phyloP scores from a whole-genome alignment of 495 filamentous ascomycete genomes.

The Stereocaulon alpinum region DNA sequence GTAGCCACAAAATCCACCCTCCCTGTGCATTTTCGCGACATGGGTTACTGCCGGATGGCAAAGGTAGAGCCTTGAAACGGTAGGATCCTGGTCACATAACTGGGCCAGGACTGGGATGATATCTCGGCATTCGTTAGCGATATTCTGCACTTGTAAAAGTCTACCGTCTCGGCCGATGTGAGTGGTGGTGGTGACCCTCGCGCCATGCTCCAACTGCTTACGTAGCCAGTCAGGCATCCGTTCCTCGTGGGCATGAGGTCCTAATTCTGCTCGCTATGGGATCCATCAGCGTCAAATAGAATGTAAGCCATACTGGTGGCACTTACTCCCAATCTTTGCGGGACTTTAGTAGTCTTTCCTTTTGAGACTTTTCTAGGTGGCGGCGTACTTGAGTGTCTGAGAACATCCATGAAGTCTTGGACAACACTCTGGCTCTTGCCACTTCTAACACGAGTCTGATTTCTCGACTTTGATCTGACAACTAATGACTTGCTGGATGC shows the following conservation, averaged over 20 bases:
- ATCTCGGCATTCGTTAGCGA: constrained; percentile 55
- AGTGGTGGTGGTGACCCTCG: constrained; percentile 45
- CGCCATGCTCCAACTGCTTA: constrained; percentile 54
- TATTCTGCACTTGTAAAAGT: constrained; percentile 32
- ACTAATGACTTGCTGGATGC: background rate
- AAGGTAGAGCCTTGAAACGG: constrained; percentile 60
- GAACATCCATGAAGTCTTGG: constrained; percentile 10
- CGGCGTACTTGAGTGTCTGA: background rate
- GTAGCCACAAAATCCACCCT: constrained; percentile 96
- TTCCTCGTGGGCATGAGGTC: constrained; percentile 76
- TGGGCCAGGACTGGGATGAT: constrained; percentile 65
- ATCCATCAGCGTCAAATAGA: constrained; percentile 28
- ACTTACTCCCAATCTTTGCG: constrained; percentile 36
- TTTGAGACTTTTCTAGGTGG: constrained; percentile 16
- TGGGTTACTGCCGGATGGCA: constrained; percentile 71
- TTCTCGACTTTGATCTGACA: background rate
- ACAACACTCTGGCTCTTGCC: constrained; percentile 5
- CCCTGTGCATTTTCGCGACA: constrained; percentile 66
- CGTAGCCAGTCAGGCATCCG: constrained; percentile 78
- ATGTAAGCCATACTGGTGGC: background rate
- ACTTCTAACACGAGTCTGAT: background rate
- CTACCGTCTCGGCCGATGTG: constrained; percentile 43
- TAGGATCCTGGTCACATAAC: constrained; percentile 55
- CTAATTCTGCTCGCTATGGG: constrained; percentile 55
- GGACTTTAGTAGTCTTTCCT: constrained; percentile 1